These are phyloP conservation scores for Ophiocordyceps camponoti-floridani DNA, from an alignment of 2,329 filamentous ascomycete species.

Conservation along the genomic window DNA sequence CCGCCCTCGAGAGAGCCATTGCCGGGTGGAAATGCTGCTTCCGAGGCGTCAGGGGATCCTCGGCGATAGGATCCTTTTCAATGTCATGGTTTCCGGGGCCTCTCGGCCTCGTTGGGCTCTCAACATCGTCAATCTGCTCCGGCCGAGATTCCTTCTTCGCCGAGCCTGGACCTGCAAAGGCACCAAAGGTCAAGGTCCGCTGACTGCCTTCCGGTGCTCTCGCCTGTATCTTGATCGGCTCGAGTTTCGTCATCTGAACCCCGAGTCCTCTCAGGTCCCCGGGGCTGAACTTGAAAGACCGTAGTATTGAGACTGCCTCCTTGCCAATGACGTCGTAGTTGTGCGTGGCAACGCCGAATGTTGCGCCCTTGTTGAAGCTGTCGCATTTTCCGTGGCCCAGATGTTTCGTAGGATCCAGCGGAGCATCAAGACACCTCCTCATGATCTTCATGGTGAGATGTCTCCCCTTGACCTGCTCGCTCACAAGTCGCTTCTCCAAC, in stretches of 20 bases:
- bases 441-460: constrained; percentile 92
- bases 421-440: constrained; percentile 70
- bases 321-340: constrained; percentile 51
- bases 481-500: constrained; percentile 59
- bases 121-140: constrained; percentile 33
- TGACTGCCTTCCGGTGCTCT: constrained; percentile 58
- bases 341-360: constrained; percentile 74
- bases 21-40: constrained; percentile 36
- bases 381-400: constrained; percentile 92
- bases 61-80: constrained; percentile 32
- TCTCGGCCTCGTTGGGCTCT: constrained; percentile 16
- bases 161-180: constrained; percentile 21
- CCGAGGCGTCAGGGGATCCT: constrained; percentile 33
- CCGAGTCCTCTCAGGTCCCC: constrained; percentile 88
- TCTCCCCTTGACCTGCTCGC: constrained; percentile 71
- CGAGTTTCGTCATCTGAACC: constrained; percentile 83
- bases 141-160: constrained; percentile 19
- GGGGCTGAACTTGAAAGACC: constrained; percentile 66
- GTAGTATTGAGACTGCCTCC: constrained; percentile 71
- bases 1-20: constrained; percentile 29
- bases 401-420: constrained; percentile 81
- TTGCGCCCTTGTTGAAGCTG: constrained; percentile 72
- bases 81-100: constrained; percentile 11
- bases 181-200: constrained; percentile 55
- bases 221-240: constrained; percentile 47